Percentiles rank a stretch among this genome's conserved stretches.
Conservation (phyloP, 495 filamentous ascomycete species). For the Rostrohypoxylon terebratum region DNA sequence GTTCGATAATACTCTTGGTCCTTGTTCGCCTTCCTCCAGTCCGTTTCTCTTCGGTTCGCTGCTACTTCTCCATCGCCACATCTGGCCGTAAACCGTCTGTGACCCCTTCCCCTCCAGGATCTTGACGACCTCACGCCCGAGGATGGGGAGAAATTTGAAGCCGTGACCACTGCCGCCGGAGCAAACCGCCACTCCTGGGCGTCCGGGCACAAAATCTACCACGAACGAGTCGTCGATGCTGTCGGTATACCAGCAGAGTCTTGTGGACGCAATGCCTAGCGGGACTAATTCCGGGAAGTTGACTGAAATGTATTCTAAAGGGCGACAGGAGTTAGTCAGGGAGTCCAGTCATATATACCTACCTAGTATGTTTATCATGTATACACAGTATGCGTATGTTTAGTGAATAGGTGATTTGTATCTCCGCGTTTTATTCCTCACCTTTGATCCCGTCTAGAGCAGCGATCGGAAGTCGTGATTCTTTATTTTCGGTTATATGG, state of each 20-base stretch:
- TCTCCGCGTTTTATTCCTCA: constrained; percentile 24
- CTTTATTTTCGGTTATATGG: constrained; percentile 45
- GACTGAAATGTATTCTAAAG: constrained; percentile 42
- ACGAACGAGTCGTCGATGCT: constrained; percentile 71
- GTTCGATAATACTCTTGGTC: constrained; percentile 46
- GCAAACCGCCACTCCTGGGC: constrained; percentile 72
- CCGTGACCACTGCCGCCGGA: constrained; percentile 83
- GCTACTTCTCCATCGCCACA: constrained; percentile 51
- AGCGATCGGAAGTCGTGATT: constrained; percentile 54
- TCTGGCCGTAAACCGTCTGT: constrained; percentile 44
- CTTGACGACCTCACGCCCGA: constrained; percentile 77
- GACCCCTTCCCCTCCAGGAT: constrained; percentile 46
- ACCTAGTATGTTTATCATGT: too few species aligned
- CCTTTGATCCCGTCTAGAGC: constrained; percentile 47
- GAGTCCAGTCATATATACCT: background rate
- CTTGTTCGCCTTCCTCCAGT: constrained; percentile 52
- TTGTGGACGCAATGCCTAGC: constrained; percentile 57
- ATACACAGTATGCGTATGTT: too few species aligned
- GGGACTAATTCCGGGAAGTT: constrained; percentile 56
- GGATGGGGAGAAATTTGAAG: constrained; percentile 84
- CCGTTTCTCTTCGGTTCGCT: constrained; percentile 41
- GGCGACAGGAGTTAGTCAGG: background rate
- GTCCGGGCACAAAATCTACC: constrained; percentile 71
- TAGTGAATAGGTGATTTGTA: constrained; percentile 9
- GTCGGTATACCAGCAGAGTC: constrained; percentile 84